A percentile compares a stretch with the other conserved stretches of the same genome.
phyloP scores from a whole-genome alignment of 805 yeast genomes.

The Saturnispora galanensis region DNA sequence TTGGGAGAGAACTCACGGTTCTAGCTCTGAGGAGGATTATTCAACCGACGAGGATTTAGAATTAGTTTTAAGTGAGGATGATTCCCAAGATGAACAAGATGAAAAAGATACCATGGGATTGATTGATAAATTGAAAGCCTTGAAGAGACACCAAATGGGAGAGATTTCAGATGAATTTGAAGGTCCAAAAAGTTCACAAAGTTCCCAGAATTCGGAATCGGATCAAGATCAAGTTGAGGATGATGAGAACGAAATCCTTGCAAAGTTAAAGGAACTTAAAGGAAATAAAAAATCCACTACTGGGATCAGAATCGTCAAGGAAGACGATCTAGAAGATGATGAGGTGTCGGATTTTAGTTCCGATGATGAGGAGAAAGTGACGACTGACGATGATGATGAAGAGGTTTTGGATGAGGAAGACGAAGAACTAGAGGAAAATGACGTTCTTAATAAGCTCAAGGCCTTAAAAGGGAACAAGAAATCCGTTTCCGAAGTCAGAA shows the following conservation, averaged over 20 bases:
- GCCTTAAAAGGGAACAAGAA: conserved; percentile 21
- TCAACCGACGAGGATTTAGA: conserved; percentile 8
- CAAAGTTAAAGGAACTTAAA: conserved; percentile 17
- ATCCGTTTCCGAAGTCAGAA: conserved; percentile 23
- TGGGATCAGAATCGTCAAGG: conserved; percentile 24
- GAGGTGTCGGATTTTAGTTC: conserved; percentile 11
- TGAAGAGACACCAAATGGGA: conserved; percentile 13
- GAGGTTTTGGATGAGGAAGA: conserved; percentile 18
- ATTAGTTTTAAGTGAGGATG: conserved; percentile 5
- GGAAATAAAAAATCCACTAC: conserved; percentile 22
- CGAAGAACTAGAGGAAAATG: conserved; percentile 14
- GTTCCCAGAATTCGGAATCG: too few relatives aligned
- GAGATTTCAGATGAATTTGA: conserved; percentile 9
- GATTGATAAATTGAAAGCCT: conserved; percentile 9
- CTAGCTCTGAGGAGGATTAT: conserved; percentile 9
- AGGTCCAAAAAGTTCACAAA: too few relatives aligned
- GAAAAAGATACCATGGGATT: conserved; percentile 10
- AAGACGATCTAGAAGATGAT: conserved; percentile 20
- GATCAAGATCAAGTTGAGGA: conserved; percentile 4
- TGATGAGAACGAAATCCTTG: conserved; percentile 20
- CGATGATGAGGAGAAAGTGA: conserved; percentile 1
- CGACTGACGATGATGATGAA: conserved; percentile 16
- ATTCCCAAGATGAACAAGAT: conserved; percentile 14
- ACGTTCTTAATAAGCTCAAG: conserved; percentile 19
- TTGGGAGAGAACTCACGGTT: conserved; percentile 9